A percentile compares a stretch with the other conserved stretches of the same genome.
phyloP scores from a whole-genome alignment of 2,329 filamentous ascomycete species.

The Neofusicoccum ribis region DNA sequence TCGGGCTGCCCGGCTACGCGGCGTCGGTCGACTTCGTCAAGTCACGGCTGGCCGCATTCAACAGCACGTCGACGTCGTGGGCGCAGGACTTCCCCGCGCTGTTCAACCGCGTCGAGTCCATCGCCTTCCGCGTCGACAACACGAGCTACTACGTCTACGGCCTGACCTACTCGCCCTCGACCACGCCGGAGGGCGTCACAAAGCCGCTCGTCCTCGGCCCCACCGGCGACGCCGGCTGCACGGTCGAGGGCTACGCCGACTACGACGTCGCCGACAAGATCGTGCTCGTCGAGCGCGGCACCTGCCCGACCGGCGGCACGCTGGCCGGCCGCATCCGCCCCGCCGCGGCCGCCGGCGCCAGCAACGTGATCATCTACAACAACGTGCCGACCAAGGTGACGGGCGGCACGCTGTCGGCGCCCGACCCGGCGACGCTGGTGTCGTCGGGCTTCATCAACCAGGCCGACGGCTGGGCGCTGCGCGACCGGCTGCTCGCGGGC shows the following conservation, averaged over 20 bases:
- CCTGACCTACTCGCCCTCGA: conserved; percentile 52
- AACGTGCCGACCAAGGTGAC: conserved; percentile 39
- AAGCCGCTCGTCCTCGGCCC: conserved; percentile 43
- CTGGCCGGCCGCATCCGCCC: conserved; percentile 43
- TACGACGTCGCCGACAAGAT: conserved; percentile 44
- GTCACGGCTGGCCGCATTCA: conserved; percentile 48
- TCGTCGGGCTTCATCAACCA: conserved; percentile 46
- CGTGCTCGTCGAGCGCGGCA: conserved; percentile 43
- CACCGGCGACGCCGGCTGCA: conserved; percentile 42
- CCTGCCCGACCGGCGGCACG: conserved; percentile 45
- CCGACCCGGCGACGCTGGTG: conserved; percentile 38
- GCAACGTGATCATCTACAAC: conserved; percentile 46
- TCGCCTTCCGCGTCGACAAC: conserved; percentile 41
- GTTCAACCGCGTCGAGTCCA: conserved; percentile 44
- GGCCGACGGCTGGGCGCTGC: conserved; percentile 45
- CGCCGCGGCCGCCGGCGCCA: conserved; percentile 43
- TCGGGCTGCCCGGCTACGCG: conserved; percentile 59
- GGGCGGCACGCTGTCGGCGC: conserved; percentile 41
- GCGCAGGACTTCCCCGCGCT: conserved; percentile 52
- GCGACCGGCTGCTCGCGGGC: conserved; percentile 41
- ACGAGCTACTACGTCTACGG: conserved; percentile 42
- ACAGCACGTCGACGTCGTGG: conserved; percentile 41
- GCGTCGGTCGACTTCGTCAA: conserved; percentile 60
- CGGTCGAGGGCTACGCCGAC: conserved; percentile 19
- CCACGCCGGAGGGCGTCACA: conserved; percentile 46